Evolutionary conservation across 164 flowering plant genomes (phyloP), one percentile per base, ranked within the genome.

Genomic region (Akebia trifoliata): DNA sequence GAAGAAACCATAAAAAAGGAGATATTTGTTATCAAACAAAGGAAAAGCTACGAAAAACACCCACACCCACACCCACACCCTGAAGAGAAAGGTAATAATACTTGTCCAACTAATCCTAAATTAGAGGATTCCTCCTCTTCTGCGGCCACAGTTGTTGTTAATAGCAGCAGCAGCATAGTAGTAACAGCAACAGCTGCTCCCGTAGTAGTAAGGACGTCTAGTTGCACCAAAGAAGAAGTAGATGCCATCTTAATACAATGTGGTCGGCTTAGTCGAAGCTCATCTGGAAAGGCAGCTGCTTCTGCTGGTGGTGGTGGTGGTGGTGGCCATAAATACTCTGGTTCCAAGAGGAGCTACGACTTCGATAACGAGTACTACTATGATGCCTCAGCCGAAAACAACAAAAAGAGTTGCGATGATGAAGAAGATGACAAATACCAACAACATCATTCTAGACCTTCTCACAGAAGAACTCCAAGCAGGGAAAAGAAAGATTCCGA

Each of bases 201-300:
- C 17, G 24, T 28, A 17, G 21, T n/a, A 18, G 28, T 81, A 55
- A 80, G 94, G 74, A 81, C 90, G 0, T 88, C 96, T 2, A 91
- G 91, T 74, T 91, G 96, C 70, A 85, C 87, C 0, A 86, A 86
- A 57, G 98, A 89, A 42, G 96, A 92, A 61, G 81, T 93, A 22
- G 98, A 93, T 56, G 90, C 97, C 1, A 93, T 93, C 60, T 66
- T 93, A 40, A 84, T 93, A 0, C 97, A 90, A 64, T 94, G 97
- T 26, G 99, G 99, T 8, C 57, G 96, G 69, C 85, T 94, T 4
- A 90, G 97, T 76, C 67, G 94, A 11, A 86, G 89, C 76, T 90
- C 97, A 2, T 84, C 96, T 20, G 86, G 82, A 1, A 83, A 78
- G 50, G 60, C 64, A 4, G 59, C 38, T 24, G 30, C 22, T 39